Evolutionary conservation across 164 flowering plant genomes (phyloP).

Genomic region (Macadamia integrifolia): DNA sequence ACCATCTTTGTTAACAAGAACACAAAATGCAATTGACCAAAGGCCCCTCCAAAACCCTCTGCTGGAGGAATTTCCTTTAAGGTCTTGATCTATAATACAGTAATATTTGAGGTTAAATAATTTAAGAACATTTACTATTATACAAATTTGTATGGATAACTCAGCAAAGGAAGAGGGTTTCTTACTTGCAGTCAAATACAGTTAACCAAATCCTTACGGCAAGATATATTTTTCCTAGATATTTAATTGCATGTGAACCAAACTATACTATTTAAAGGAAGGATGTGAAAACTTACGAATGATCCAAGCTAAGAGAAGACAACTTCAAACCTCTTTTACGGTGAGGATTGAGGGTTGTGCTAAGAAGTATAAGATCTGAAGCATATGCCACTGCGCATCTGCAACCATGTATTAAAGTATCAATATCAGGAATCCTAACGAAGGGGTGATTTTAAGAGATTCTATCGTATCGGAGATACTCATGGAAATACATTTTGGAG

Average conservation of each 20-base stretch:
- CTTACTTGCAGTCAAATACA: not conserved
- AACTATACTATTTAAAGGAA: not conserved
- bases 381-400: constrained; percentile 91
- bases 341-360: constrained; percentile 76
- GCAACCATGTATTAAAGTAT: constrained; percentile 16
- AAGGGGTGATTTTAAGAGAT: too few species aligned
- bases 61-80: too few species aligned
- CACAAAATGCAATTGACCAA: too few species aligned
- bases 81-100: too few species aligned
- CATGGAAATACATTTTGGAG: too few species aligned
- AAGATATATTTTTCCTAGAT: not conserved
- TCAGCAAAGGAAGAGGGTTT: not conserved
- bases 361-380: constrained; percentile 73
- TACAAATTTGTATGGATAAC: too few species aligned
- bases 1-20: too few species aligned
- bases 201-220: not conserved
- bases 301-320: constrained; percentile 71
- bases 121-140: not conserved
- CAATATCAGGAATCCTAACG: too few species aligned
- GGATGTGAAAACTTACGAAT: constrained; percentile 57
- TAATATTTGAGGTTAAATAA: not conserved
- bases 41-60: too few species aligned
- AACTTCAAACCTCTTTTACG: constrained; percentile 56
- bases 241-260: not conserved
- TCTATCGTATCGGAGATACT: too few species aligned